These are phyloP conservation scores for Conringia planisiliqua DNA, from an alignment of 345 rosid genomes.

Conservation along the genomic window DNA sequence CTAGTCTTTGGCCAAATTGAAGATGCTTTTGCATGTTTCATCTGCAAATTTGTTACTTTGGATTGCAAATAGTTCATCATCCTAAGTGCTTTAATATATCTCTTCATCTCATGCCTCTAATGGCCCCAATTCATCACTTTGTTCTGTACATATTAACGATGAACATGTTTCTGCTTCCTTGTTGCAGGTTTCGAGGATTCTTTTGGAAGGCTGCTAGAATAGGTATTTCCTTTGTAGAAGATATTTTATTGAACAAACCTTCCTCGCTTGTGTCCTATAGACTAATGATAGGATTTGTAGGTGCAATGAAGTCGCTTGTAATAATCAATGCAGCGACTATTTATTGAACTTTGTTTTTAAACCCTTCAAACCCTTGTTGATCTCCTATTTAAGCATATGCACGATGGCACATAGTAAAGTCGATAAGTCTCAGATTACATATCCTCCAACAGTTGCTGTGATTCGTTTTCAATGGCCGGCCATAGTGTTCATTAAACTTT, in stretches of 20 bases:
- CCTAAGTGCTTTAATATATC: background rate
- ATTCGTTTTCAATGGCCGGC: background rate
- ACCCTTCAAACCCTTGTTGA: background rate
- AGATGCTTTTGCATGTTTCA: background rate
- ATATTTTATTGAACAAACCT: background rate
- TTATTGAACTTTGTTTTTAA: background rate
- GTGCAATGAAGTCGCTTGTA: background rate
- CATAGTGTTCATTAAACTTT: background rate
- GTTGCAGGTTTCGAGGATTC: constrained; percentile 80
- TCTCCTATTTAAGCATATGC: background rate
- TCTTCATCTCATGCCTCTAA: background rate
- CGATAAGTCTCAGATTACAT: background rate
- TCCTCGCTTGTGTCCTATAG: background rate
- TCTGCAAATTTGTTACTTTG: background rate
- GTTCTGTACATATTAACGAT: background rate
- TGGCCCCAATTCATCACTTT: background rate
- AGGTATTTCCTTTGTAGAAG: constrained; percentile 43
- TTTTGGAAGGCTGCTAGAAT: constrained; percentile 99
- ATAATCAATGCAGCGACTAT: background rate
- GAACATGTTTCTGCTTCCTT: background rate
- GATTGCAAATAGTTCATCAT: background rate
- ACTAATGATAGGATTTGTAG: background rate
- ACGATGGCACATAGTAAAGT: background rate
- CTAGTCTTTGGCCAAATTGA: background rate
- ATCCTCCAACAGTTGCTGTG: background rate